Conservation (phyloP, 352 stramenopile species). For the Pythium plurisporium region DNA sequence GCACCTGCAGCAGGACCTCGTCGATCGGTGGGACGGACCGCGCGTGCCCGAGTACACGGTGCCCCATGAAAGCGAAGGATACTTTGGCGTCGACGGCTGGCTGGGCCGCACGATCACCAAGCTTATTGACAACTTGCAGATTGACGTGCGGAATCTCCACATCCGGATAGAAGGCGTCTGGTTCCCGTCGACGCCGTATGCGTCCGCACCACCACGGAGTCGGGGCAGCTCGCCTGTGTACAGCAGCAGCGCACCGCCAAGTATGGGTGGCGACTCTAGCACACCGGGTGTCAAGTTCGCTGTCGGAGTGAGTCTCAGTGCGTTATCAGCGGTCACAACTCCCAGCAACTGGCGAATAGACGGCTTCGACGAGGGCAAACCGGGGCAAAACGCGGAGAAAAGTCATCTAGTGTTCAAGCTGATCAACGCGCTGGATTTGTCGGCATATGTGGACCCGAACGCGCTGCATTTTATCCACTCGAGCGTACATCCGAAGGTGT, state of each 20-base stretch:
- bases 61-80: slow-evolving; percentile 74
- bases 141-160: slow-evolving; percentile 85
- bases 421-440: slow-evolving; percentile 83
- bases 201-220: slow-evolving; percentile 22
- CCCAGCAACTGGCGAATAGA: slow-evolving; percentile 81
- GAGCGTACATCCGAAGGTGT: slow-evolving; percentile 65
- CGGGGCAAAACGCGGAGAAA: slow-evolving; percentile 22
- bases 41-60: slow-evolving; percentile 61
- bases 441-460: slow-evolving; percentile 81
- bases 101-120: slow-evolving; percentile 87
- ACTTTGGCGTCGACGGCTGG: slow-evolving; percentile 87
- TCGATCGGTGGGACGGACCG: slow-evolving; percentile 74
- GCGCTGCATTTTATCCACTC: slow-evolving; percentile 87
- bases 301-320: slow-evolving; percentile 69
- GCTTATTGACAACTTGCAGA: slow-evolving; percentile 88
- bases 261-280: background rate
- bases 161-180: slow-evolving; percentile 81
- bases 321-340: slow-evolving; percentile 82
- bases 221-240: slow-evolving; percentile 19
- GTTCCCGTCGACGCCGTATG: slow-evolving; percentile 35
- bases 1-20: slow-evolving; percentile 66
- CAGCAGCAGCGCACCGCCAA: slow-evolving; percentile 1
- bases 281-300: slow-evolving; percentile 54
- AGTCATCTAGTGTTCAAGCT: slow-evolving; percentile 83
- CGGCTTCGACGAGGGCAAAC: slow-evolving; percentile 50